Base-by-base conservation (phyloP, 176 grass and related monocot genomes). In the Raddia distichophylla region DNA sequence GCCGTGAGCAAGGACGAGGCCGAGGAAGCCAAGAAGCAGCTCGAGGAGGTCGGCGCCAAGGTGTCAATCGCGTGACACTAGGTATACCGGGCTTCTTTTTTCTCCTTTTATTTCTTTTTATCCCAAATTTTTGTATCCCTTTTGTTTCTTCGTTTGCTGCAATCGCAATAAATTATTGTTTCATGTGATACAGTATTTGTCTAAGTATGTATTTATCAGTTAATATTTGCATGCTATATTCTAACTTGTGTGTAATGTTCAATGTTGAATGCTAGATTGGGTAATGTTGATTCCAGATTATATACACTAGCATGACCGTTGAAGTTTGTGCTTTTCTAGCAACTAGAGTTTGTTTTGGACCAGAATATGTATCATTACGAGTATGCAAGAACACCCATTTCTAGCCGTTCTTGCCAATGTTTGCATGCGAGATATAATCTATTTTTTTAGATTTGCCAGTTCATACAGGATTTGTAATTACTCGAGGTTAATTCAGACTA, bases 31-130 rank as follows among this genome's bases (percentile, higher is more conserved):
- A 97, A 93, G 89, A 97, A 97, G 69, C 86, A 93, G 77, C 94
- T 97, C 48, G 94, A 97, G 88, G 94, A 77, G 67, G 94, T 90
- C 56, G 94, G 94, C 57, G 94, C 94, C 50, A 97, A 97, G 85
- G 86, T 97, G 18, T 71, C 94, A 69, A 66, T 97, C 64, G 84
- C 60, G 50, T 97, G 83, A 91, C 53, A 83, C 80, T 90, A 90
- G 88, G 84, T 90, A 90, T 68, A 82, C 10, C 67, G 77, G 88
- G 73, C 67, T 56, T 15, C 20, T 32, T 43, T 81, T 81, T 42
- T 33, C 34, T 32, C 12, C 14, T 6, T 76, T 54, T 46, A 19
- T 76, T 78, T 67, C n/a, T 53, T 79, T 51, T 13, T 22, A 45
- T 18, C 17, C 42, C 69, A 83, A 90, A 63, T 60, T 86, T 47